These are phyloP conservation scores for Hypericum perforatum DNA, from an alignment of 345 rosid species.

Conservation along the genomic window DNA sequence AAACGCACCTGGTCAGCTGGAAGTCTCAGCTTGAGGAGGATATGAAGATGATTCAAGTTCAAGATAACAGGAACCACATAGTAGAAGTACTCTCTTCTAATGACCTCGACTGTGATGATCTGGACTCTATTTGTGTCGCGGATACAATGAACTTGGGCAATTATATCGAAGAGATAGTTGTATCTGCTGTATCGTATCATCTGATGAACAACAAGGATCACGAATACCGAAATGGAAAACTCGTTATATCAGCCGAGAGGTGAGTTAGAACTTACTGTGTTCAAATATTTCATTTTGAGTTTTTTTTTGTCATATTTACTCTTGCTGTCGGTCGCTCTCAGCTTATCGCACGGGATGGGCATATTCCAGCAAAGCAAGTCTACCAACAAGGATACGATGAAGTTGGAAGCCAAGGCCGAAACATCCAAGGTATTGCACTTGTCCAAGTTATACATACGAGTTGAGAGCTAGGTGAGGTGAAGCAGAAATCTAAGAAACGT, in stretches of 20 bases:
- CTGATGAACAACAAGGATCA: constrained; percentile 72
- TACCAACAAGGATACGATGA: constrained; percentile 31
- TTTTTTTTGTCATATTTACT: constrained; percentile 4
- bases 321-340: constrained; percentile 18
- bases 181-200: constrained; percentile 84
- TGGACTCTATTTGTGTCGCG: constrained; percentile 51
- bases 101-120: constrained; percentile 84
- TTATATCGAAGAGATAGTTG: constrained; percentile 83
- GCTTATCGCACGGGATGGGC: constrained; percentile 82
- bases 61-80: constrained; percentile 81
- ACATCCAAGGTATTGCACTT: constrained; percentile 26
- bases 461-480: background rate
- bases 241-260: constrained; percentile 73
- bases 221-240: constrained; percentile 79
- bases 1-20: constrained; percentile 75
- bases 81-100: constrained; percentile 82
- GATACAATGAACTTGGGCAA: constrained; percentile 66
- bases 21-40: constrained; percentile 84
- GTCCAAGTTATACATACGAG: background rate
- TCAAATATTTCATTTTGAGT: background rate
- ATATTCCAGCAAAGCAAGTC: constrained; percentile 67
- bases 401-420: constrained; percentile 43
- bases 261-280: constrained; percentile 9
- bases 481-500: background rate
- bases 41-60: constrained; percentile 88